Conservation (phyloP, 2,329 filamentous ascomycete species). For the Hypoxylon sp. region DNA sequence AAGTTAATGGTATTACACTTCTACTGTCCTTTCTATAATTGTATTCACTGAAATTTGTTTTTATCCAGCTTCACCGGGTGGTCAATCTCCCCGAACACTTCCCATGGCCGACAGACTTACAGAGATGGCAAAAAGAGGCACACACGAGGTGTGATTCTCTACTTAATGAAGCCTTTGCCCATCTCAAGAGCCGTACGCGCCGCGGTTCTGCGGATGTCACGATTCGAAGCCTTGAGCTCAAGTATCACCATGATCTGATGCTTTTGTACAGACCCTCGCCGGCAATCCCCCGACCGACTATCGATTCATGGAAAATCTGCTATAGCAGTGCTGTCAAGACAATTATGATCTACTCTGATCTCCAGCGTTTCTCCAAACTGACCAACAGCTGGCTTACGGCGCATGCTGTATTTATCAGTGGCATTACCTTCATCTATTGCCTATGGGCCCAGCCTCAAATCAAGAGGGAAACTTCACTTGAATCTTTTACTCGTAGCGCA, state of each 20-base stretch:
- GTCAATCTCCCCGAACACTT: constrained; percentile 39
- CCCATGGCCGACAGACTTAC: constrained; percentile 39
- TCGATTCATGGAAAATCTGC: constrained; percentile 40
- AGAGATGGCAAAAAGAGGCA: constrained; percentile 34
- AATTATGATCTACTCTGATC: constrained; percentile 42
- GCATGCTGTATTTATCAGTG: constrained; percentile 45
- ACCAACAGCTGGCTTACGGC: constrained; percentile 45
- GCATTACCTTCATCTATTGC: constrained; percentile 45
- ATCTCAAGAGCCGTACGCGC: constrained; percentile 7
- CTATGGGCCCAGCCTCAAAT: constrained; percentile 33
- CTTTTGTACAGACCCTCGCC: constrained; percentile 45
- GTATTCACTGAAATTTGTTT: too few relatives aligned
- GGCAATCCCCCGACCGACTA: constrained; percentile 38
- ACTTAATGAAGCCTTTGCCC: constrained; percentile 14
- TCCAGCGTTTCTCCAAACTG: constrained; percentile 44
- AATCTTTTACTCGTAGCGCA: constrained; percentile 23
- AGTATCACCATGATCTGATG: constrained; percentile 46
- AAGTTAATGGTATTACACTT: too few relatives aligned
- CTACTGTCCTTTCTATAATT: too few relatives aligned
- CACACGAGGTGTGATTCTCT: constrained; percentile 32
- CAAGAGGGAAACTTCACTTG: constrained; percentile 6
- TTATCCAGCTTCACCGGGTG: constrained; percentile 32
- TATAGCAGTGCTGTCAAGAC: constrained; percentile 43
- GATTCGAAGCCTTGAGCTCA: constrained; percentile 41
- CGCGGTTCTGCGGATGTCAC: constrained; percentile 10